A percentile compares a stretch with the other conserved stretches of the same genome.
phyloP scores from a whole-genome alignment of 2,329 filamentous ascomycete species.

The Cercospora nicotianae region DNA sequence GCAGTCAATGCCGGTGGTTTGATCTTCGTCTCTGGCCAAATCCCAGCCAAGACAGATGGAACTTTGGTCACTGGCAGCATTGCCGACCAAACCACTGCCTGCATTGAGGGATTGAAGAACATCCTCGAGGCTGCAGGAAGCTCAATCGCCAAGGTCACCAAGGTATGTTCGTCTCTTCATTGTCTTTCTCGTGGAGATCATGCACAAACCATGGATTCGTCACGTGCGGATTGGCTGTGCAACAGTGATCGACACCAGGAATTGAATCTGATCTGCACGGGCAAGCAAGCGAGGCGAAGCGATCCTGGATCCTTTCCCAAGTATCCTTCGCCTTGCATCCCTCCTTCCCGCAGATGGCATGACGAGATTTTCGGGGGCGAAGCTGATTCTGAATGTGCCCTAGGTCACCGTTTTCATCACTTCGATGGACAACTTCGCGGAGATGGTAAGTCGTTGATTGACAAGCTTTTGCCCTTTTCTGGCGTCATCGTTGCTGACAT shows the following conservation, averaged over 20 bases:
- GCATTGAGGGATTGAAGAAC: constrained; percentile 77
- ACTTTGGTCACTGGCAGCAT: constrained; percentile 64
- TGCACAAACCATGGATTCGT: neutral
- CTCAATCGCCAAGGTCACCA: constrained; percentile 76
- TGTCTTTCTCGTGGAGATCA: neutral
- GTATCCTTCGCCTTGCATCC: constrained; percentile 3
- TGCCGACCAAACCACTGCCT: constrained; percentile 67
- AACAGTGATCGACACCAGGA: neutral
- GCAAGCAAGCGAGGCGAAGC: constrained; percentile 3
- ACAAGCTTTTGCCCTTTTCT: neutral
- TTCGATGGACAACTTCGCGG: constrained; percentile 85
- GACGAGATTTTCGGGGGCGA: neutral
- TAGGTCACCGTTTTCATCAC: constrained; percentile 73
- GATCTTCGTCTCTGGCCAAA: constrained; percentile 71
- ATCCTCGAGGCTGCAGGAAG: constrained; percentile 82
- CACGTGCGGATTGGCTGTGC: neutral
- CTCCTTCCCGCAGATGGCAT: neutral
- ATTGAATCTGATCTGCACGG: neutral
- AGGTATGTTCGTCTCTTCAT: constrained; percentile 53
- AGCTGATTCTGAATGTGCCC: constrained; percentile 1
- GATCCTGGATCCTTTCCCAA: constrained; percentile 2
- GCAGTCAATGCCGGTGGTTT: constrained; percentile 68
- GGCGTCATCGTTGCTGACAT: neutral
- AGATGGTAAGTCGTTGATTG: constrained; percentile 51
- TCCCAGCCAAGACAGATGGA: constrained; percentile 66